Evolutionary conservation across 768 basidiomycete genomes (phyloP), one percentile per base, ranked within the genome.

Genomic region (Calocera viscosa): DNA sequence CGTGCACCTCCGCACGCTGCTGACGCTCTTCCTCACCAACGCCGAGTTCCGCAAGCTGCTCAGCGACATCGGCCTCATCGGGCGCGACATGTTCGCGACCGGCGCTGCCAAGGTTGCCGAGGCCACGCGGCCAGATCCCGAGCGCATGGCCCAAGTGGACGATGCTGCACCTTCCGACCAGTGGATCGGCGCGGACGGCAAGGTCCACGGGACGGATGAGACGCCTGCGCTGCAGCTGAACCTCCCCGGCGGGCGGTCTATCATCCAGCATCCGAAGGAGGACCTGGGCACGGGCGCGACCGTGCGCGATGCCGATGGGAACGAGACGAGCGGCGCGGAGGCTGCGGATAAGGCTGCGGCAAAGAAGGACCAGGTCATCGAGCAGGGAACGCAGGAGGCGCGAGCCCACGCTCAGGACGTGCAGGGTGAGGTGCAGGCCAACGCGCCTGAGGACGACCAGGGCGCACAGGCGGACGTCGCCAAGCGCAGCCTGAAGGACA

Each of bases 11-110:
- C 90, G 94, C 70, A 94, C 93, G 0, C 83, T 99, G 60, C 80
- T 91, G 68, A 83, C 84, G 47, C 87, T 97, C 72, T 80, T 97
- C 72, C 81, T 93, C 69, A 95, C 94, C 74, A 99, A 99, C 78
- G 88, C 90, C 0, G 90, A 95, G 78, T 88, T 90, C 33, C 88
- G 93, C 72, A 95, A 96, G 75, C 85, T 96, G 32, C 77, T 94
- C 65, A 82, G 85, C 1, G 91, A 93, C 76, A 86, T 89, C 69
- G 82, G 84, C 11, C 75, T 87, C 67, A 85, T 91, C 63, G 89
- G 90, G 0, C 87, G 91, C 43, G 92, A 95, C 75, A 80, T 96
- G 65, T 84, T 95, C 69, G 84, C 90, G 2, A 86, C 83, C 40
- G 83, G 83, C 22, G 86, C 89, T 0, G 75, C 80, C 70, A 89